Evolutionary conservation across 2,329 filamentous ascomycete genomes (phyloP), one percentile per base, ranked within the genome.

Genomic region (Aulographum hederae): DNA sequence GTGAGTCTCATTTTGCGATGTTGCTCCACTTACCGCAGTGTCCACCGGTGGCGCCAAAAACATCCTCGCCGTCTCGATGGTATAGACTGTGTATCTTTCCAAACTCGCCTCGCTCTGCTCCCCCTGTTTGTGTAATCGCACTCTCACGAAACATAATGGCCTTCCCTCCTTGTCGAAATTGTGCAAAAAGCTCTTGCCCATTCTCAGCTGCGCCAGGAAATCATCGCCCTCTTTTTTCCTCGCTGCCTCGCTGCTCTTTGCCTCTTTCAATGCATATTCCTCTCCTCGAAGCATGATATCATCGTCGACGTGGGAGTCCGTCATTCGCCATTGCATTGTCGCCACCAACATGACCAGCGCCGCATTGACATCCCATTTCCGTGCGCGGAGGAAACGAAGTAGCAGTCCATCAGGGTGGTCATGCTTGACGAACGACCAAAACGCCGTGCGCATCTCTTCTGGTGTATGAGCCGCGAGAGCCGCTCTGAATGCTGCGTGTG

Each of bases 351-450:
- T 98, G 41, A 93, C 68, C 17, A 95, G 64, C 3, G 89, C 89
- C 50, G 82, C 84, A 32, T 93, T 77, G 13, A 93, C 73, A 47
- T 98, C 82, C 89, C 89, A 98, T 56, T 54, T 57, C 20, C 55
- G 41, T 29, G 57, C 45, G 43, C 57, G 44, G 41, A 54, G 67
- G 50, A 81, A 53, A 30, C 50, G 41, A 37, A 58, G 42, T 16
- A 70, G 73, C 35, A 73, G 68, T 41, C 76, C 78, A 55, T 98
- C 89, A 0, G 89, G 89, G 48, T 95, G 73, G 47, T 98, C 89
- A 45, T 89, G 77, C 60, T 95, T 98, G 36, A 86, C 70, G 82
- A 94, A 92, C 41, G 61, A 68, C 89, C 89, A 95, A 48, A 95
- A 78, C 0, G 84, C 75, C 12, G 65, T 62, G 32, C 84, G 72